phyloP scores from a whole-genome alignment of 192 early-diverging fungal genomes.

The Entomortierella chlamydospora region DNA sequence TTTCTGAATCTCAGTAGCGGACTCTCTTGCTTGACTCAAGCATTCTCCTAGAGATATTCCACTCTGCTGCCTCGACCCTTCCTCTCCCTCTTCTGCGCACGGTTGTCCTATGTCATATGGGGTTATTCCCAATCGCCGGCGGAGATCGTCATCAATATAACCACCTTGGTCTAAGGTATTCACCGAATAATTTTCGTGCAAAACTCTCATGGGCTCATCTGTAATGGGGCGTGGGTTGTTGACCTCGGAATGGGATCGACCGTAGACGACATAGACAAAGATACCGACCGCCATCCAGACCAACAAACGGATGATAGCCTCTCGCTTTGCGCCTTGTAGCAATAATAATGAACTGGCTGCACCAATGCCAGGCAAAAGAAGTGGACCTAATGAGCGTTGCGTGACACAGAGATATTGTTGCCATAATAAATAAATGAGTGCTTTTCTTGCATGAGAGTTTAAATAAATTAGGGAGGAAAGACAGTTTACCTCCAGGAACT shows the following conservation, averaged over 20 bases:
- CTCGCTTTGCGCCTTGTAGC: constrained; percentile 70
- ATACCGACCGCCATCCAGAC: constrained; percentile 84
- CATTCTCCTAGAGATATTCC: constrained; percentile 9
- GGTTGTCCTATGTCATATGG: background rate
- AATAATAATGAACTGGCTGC: constrained; percentile 70
- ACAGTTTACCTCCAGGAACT: constrained; percentile 77
- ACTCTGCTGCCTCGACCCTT: background rate
- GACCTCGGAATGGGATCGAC: constrained; percentile 70
- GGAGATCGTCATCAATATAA: constrained; percentile 28
- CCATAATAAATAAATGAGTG: too few relatives aligned
- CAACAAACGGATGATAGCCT: constrained; percentile 78
- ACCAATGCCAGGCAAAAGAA: constrained; percentile 73
- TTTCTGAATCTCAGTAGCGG: too few relatives aligned
- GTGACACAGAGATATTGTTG: too few relatives aligned
- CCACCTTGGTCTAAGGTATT: constrained; percentile 9
- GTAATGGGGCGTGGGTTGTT: constrained; percentile 39
- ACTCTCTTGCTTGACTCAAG: background rate
- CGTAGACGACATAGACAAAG: constrained; percentile 80
- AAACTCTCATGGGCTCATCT: constrained; percentile 31
- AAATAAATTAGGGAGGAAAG: too few relatives aligned
- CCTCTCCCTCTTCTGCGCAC: background rate
- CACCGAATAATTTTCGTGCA: constrained; percentile 32
- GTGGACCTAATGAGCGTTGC: constrained; percentile 59
- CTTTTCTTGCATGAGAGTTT: too few relatives aligned
- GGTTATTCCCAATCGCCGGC: constrained; percentile 20